A percentile compares a stretch with the other conserved stretches of the same genome.
phyloP scores from a whole-genome alignment of 2,329 filamentous ascomycete species.

The Alternaria triticimaculans region DNA sequence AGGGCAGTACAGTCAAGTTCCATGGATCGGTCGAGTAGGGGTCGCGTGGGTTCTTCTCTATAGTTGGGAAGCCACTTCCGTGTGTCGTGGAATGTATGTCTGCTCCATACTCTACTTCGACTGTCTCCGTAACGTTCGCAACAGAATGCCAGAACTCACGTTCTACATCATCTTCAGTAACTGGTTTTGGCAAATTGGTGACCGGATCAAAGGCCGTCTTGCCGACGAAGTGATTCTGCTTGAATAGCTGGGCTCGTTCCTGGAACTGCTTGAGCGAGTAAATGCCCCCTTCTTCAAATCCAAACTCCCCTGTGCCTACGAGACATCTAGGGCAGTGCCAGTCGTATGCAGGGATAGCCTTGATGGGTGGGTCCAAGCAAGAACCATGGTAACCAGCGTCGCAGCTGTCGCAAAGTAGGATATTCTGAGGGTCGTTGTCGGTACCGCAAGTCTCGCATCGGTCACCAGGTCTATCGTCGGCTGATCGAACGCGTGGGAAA shows the following conservation, averaged over 20 bases:
- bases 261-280: constrained; percentile 97
- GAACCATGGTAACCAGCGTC: constrained; percentile 86
- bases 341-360: constrained; percentile 78
- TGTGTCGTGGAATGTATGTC: constrained; percentile 99
- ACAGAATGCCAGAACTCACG: constrained; percentile 96
- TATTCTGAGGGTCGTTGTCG: constrained; percentile 71
- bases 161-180: constrained; percentile 95
- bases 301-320: constrained; percentile 94
- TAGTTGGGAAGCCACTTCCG: constrained; percentile 93
- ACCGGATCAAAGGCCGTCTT: constrained; percentile 89
- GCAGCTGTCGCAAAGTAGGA: constrained; percentile 89
- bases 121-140: constrained; percentile 90
- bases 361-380: constrained; percentile 87
- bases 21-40: constrained; percentile 88
- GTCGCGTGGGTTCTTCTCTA: constrained; percentile 87
- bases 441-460: constrained; percentile 88
- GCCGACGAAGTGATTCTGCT: constrained; percentile 88
- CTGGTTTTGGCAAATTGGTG: constrained; percentile 77
- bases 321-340: constrained; percentile 97
- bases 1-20: constrained; percentile 93
- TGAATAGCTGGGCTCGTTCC: constrained; percentile 93
- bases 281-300: constrained; percentile 93
- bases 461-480: constrained; percentile 63
- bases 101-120: constrained; percentile 97
- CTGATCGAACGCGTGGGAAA: constrained; percentile 61